Evolutionary conservation across 164 flowering plant genomes (phyloP).

Genomic region (Stephania cephalantha): DNA sequence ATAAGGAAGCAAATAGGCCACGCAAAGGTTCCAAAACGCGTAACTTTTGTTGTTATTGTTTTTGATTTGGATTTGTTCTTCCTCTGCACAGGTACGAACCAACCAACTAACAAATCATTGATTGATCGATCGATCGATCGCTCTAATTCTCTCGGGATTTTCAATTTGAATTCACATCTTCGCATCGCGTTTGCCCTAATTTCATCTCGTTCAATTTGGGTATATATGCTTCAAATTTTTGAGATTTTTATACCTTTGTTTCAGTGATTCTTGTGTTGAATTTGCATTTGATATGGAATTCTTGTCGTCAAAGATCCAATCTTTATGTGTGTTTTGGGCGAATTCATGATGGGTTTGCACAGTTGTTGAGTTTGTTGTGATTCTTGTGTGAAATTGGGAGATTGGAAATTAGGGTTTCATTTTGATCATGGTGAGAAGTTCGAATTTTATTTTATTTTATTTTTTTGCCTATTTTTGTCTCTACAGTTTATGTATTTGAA

Average conservation of each 20-base stretch:
- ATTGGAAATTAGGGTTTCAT: constrained; percentile 2
- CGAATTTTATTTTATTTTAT: too few relatives aligned
- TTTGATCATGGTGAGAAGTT: background rate
- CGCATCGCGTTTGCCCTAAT: background rate
- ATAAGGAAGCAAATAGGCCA: background rate
- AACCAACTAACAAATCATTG: too few relatives aligned
- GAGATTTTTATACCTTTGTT: background rate
- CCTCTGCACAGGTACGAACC: constrained; percentile 3
- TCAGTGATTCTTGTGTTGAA: background rate
- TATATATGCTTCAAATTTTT: background rate
- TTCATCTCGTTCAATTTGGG: background rate
- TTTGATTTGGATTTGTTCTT: background rate
- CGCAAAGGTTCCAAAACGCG: background rate
- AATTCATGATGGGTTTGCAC: background rate
- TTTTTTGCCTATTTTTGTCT: background rate
- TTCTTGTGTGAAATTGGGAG: background rate
- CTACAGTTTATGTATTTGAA: background rate
- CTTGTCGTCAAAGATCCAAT: background rate
- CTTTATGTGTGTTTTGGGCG: background rate
- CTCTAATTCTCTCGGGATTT: background rate
- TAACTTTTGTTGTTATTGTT: background rate
- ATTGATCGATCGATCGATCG: background rate
- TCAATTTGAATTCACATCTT: background rate
- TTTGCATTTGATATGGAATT: background rate
- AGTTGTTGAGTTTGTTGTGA: background rate